phyloP scores from a whole-genome alignment of 83 land plant genomes.

The Diphasiastrum complanatum region DNA sequence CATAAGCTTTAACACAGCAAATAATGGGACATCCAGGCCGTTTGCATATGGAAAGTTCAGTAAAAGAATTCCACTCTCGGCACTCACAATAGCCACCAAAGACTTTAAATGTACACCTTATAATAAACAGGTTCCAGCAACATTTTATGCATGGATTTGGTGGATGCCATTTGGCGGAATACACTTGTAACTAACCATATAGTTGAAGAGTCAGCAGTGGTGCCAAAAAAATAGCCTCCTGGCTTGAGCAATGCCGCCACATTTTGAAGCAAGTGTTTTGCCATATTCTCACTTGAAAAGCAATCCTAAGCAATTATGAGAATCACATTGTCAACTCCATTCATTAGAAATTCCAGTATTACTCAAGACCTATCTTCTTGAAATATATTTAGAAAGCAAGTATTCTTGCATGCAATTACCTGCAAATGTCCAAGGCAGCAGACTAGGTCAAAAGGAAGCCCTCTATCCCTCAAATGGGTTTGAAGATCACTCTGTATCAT shows the following conservation, averaged over 20 bases:
- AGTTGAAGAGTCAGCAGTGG: slow-evolving; percentile 94
- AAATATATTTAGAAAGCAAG: background rate
- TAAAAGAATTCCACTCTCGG: no score
- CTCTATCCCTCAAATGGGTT: slow-evolving; percentile 44
- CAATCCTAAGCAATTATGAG: slow-evolving; percentile 39
- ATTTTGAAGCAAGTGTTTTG: slow-evolving; percentile 64
- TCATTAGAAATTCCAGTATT: background rate
- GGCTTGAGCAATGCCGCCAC: slow-evolving; percentile 83
- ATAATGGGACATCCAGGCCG: no score
- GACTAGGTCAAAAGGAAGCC: slow-evolving; percentile 59
- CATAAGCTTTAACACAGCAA: no score
- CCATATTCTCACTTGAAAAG: slow-evolving; percentile 76
- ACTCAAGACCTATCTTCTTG: slow-evolving; percentile 3
- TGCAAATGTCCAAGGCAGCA: slow-evolving; percentile 84
- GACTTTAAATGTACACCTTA: no score
- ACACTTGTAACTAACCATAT: slow-evolving; percentile 78
- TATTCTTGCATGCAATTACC: slow-evolving; percentile 37
- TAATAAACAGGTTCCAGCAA: no score
- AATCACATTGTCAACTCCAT: background rate
- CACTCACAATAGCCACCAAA: no score
- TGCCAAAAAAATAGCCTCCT: slow-evolving; percentile 94
- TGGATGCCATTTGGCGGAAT: no score
- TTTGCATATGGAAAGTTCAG: no score
- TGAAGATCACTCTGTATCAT: slow-evolving; percentile 56
- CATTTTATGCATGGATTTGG: no score